Evolutionary conservation across 2,329 filamentous ascomycete species (phyloP).

Genomic region (Colletotrichum filicis): DNA sequence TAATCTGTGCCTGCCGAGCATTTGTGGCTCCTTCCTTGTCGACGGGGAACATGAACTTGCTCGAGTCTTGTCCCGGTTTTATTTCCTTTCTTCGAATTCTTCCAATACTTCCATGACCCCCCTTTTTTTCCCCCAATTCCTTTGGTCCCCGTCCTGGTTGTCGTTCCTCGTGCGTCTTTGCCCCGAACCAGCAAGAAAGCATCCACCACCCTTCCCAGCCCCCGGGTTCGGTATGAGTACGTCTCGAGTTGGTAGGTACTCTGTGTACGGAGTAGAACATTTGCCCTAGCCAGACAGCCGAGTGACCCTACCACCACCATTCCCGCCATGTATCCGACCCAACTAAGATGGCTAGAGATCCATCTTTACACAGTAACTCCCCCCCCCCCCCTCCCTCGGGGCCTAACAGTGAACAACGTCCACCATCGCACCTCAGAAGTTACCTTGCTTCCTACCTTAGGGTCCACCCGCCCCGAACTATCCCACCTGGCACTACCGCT

Average conservation of each 20-base stretch:
- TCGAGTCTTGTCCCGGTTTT: not conserved
- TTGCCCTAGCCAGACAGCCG: not conserved
- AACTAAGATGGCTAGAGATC: not conserved
- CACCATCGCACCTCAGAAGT: not conserved
- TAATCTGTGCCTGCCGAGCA: slow-evolving; percentile 26
- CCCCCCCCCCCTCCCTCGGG: not conserved
- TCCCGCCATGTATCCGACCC: not conserved
- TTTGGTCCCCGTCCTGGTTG: slow-evolving; percentile 1
- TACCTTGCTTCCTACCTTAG: not conserved
- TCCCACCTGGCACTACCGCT: not conserved
- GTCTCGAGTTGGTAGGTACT: not conserved
- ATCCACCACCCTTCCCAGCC: slow-evolving; percentile 14
- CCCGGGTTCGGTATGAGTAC: not conserved
- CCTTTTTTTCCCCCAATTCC: not conserved
- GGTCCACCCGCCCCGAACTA: not conserved
- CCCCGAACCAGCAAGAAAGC: slow-evolving; percentile 18
- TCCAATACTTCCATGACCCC: slow-evolving; percentile 16
- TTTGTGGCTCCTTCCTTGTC: slow-evolving; percentile 5
- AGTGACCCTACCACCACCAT: not conserved
- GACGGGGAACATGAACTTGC: not conserved
- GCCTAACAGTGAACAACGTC: slow-evolving; percentile 2
- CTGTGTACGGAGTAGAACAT: not conserved
- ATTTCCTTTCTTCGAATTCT: slow-evolving; percentile 8
- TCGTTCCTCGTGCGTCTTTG: slow-evolving; percentile 24
- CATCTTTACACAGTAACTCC: no score